These are phyloP conservation scores for Boletus tomentosulus DNA, from an alignment of 768 basidiomycete species.

Conservation along the genomic window DNA sequence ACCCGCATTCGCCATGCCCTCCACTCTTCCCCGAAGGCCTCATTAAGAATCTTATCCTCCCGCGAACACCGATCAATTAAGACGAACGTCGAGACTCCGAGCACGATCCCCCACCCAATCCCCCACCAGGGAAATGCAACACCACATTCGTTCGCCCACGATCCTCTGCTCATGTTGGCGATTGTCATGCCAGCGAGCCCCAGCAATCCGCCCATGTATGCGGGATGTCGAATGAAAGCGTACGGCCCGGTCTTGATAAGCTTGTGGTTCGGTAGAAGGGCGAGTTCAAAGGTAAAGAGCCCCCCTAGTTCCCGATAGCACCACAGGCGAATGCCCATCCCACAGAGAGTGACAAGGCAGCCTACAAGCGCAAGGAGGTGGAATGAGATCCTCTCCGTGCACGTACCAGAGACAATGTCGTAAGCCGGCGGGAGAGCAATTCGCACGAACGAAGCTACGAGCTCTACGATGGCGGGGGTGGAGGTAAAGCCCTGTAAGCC, in stretches of 20 bases:
- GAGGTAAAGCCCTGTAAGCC: neutral
- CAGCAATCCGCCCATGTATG: constrained; percentile 10
- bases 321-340: constrained; percentile 28
- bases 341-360: constrained; percentile 18
- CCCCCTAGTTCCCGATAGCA: constrained; percentile 37
- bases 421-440: neutral
- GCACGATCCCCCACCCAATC: neutral
- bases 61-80: constrained; percentile 6
- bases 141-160: constrained; percentile 14
- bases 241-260: constrained; percentile 16
- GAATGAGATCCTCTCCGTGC: constrained; percentile 7
- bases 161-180: constrained; percentile 7
- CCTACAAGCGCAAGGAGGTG: neutral
- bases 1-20: constrained; percentile 8
- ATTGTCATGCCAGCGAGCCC: constrained; percentile 4
- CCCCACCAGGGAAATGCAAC: constrained; percentile 4
- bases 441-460: neutral
- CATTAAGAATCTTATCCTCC: constrained; percentile 5
- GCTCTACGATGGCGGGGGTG: constrained; percentile 1
- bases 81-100: neutral
- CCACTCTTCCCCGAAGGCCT: constrained; percentile 12
- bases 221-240: constrained; percentile 9
- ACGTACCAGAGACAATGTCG: neutral
- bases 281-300: constrained; percentile 39
- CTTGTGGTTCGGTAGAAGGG: constrained; percentile 6